These are phyloP conservation scores for Cladosporium sp. DNA, from an alignment of 2,329 filamentous ascomycete genomes.

Conservation along the genomic window DNA sequence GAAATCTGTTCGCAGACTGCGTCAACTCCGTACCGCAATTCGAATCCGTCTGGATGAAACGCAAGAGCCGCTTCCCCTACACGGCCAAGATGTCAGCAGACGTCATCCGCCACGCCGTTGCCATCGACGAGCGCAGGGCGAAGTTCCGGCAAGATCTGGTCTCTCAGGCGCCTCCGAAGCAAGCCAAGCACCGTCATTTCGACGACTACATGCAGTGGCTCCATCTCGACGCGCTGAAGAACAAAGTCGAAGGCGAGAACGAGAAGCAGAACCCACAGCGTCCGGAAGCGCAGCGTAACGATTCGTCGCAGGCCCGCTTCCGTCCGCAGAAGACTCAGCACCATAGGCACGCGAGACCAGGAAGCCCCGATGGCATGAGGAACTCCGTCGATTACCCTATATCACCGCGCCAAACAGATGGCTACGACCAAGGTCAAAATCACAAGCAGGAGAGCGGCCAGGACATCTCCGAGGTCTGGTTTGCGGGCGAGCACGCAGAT, in stretches of 20 bases:
- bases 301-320: constrained; percentile 12
- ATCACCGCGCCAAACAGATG: not conserved
- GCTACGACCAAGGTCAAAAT: constrained; percentile 4
- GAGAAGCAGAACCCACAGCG: constrained; percentile 10
- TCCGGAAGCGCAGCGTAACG: constrained; percentile 9
- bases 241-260: constrained; percentile 16
- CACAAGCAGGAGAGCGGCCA: constrained; percentile 21
- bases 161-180: constrained; percentile 32
- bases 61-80: constrained; percentile 65
- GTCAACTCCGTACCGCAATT: constrained; percentile 51
- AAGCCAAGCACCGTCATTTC: constrained; percentile 15
- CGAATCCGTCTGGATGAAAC: constrained; percentile 69
- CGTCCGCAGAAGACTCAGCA: constrained; percentile 10
- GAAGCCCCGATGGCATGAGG: constrained; percentile 22
- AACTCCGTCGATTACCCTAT: constrained; percentile 18
- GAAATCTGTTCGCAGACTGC: constrained; percentile 8
- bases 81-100: constrained; percentile 49
- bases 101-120: constrained; percentile 63
- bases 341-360: not conserved
- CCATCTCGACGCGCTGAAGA: constrained; percentile 2
- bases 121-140: constrained; percentile 63
- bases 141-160: constrained; percentile 68
- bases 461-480: constrained; percentile 74
- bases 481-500: constrained; percentile 55
- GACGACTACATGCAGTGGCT: constrained; percentile 8